Conservation (phyloP, 495 filamentous ascomycete genomes). For the Lophiotrema nucula region DNA sequence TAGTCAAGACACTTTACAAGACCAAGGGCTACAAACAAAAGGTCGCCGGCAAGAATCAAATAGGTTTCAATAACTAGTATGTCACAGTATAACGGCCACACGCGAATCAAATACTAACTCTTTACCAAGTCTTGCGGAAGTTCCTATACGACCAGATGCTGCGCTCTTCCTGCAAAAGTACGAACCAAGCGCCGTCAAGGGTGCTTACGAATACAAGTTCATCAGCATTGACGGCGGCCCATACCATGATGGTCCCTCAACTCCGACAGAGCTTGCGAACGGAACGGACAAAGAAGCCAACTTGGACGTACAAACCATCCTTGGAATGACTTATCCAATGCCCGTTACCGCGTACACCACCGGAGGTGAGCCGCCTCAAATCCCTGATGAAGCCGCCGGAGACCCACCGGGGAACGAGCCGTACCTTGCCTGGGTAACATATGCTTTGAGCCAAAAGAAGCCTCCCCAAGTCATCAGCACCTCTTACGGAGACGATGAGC, state of each 20-base stretch:
- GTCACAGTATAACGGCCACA: no score
- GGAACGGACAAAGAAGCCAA: slow-evolving; percentile 44
- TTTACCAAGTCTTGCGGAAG: slow-evolving; percentile 50
- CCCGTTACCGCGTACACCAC: slow-evolving; percentile 38
- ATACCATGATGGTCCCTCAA: slow-evolving; percentile 42
- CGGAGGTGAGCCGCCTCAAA: slow-evolving; percentile 40
- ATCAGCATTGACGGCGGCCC: slow-evolving; percentile 44
- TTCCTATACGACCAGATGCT: slow-evolving; percentile 51
- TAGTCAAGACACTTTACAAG: slow-evolving; percentile 56
- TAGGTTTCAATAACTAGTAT: slow-evolving; percentile 54
- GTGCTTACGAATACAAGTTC: slow-evolving; percentile 46
- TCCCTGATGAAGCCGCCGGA: slow-evolving; percentile 37
- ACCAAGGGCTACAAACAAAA: slow-evolving; percentile 52
- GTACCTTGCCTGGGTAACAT: slow-evolving; percentile 39
- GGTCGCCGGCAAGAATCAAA: slow-evolving; percentile 44
- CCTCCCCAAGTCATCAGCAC: slow-evolving; percentile 42
- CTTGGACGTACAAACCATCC: slow-evolving; percentile 47
- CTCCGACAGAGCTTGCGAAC: slow-evolving; percentile 30
- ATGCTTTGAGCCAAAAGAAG: slow-evolving; percentile 32
- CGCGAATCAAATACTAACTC: no score
- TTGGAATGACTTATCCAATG: slow-evolving; percentile 38
- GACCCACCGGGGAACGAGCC: slow-evolving; percentile 43
- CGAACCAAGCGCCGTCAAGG: slow-evolving; percentile 48
- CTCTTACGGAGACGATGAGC: slow-evolving; percentile 45
- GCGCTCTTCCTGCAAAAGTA: slow-evolving; percentile 50